Conservation (phyloP, 768 basidiomycete species). For the Cytidiella melzeri region DNA sequence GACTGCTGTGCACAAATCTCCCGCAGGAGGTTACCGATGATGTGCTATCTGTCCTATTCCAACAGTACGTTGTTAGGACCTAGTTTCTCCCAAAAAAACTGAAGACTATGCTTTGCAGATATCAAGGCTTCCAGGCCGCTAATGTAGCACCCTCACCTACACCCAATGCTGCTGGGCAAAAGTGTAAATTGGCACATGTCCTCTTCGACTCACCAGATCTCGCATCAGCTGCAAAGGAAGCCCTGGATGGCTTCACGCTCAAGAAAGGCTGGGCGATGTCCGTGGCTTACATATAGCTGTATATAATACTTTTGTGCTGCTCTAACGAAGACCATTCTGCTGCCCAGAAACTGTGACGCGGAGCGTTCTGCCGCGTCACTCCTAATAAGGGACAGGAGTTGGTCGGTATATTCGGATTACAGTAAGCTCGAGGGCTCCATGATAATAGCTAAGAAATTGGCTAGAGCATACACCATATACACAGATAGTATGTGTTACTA, state of each 20-base stretch:
- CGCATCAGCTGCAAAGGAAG: conserved; percentile 73
- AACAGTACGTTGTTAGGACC: conserved; percentile 59
- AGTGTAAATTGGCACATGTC: conserved; percentile 77
- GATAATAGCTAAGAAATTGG: no score
- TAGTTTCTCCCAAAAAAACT: neutral
- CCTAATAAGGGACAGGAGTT: no score
- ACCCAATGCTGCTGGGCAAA: conserved; percentile 55
- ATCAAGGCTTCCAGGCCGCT: conserved; percentile 74
- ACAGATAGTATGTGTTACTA: no score
- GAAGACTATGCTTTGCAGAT: conserved; percentile 43
- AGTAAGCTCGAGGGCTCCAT: no score
- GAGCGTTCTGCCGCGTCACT: no score
- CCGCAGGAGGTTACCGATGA: conserved; percentile 88
- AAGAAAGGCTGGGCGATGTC: conserved; percentile 85
- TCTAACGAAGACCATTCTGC: no score
- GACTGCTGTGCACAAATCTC: conserved; percentile 76
- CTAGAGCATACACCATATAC: no score
- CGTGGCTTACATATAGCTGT: conserved; percentile 55
- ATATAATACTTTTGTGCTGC: no score
- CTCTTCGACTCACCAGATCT: conserved; percentile 71
- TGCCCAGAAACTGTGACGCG: no score
- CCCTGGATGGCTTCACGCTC: conserved; percentile 78
- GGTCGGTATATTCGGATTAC: no score
- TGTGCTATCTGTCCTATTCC: conserved; percentile 82
- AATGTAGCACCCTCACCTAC: conserved; percentile 65